Evolutionary conservation across 1,139 yeast genomes (phyloP).

Genomic region (Petasospora fabianii): DNA sequence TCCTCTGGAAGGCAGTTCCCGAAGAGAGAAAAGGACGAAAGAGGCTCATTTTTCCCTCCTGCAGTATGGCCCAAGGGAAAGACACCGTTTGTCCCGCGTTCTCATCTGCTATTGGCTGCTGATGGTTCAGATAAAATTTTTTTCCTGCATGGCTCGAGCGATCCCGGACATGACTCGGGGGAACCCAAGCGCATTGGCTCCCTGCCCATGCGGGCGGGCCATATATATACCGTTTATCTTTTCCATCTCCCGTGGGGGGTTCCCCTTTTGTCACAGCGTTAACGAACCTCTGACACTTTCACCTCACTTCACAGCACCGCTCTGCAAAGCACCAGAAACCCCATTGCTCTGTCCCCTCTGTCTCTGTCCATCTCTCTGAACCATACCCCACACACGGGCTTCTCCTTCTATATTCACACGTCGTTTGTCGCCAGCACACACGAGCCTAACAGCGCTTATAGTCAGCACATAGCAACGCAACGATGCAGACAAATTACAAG

Average conservation of each 20-base stretch:
- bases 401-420: no score
- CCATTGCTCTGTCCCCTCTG: no score
- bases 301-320: no score
- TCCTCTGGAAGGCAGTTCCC: no score
- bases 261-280: no score
- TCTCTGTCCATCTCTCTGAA: no score
- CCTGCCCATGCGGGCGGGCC: not conserved
- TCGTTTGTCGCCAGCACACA: not conserved
- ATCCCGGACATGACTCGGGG: slow-evolving; percentile 10
- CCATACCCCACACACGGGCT: not conserved
- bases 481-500: not conserved
- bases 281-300: no score
- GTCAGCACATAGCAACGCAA: not conserved
- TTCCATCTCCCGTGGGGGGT: slow-evolving; percentile 15
- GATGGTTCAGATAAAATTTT: slow-evolving; percentile 25
- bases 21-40: not conserved
- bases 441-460: not conserved
- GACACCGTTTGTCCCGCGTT: slow-evolving; percentile 15
- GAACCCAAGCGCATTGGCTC: not conserved
- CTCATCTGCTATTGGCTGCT: slow-evolving; percentile 16
- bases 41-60: not conserved
- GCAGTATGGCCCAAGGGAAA: no score
- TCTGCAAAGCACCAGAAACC: not conserved
- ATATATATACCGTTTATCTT: slow-evolving; percentile 12
- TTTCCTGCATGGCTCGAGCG: slow-evolving; percentile 6